Evolutionary conservation across 352 stramenopile species (phyloP), one percentile per base, ranked within the genome.

Genomic region (Peronospora farinosa): DNA sequence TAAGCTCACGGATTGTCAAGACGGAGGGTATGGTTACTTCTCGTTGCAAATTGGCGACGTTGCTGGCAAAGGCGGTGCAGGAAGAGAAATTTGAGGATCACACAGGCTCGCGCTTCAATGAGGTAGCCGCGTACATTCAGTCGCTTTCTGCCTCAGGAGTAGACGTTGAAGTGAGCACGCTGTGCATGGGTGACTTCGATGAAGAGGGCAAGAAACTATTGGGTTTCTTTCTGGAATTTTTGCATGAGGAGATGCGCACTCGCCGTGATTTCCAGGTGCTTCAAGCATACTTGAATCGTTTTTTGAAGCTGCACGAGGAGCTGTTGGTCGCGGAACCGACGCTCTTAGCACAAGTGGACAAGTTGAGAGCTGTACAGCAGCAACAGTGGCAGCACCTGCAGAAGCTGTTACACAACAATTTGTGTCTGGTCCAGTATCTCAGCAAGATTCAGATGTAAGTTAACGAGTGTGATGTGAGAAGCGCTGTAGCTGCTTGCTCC

Each of bases 381-480:
- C 58, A 72, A 37, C 79, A 86, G 54, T 93, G 82, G 82, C 68
- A 86, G 36, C 78, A 88, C 51, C 30, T 93, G 36, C 79, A 92
- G 63, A 68, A 88, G 54, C 55, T 90, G 36, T 56, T 92, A 41
- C 78, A 90, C 59, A 84, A 92, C 65, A 90, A 88, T 62, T 67
- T 92, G 47, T 92, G 82, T 67, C 65, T 92, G 32, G 82, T 89
- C 57, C 77, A 90, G 57, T 88, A 92, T 60, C 77, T 92, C 41
- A 89, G 74, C 74, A 88, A 89, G 66, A 88, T 92, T 45, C 81
- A 92, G 62, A 90, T 90, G 75, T 92, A 87, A 67, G 62, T 38
- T 51, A 49, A 27, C 19, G 1, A 21, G 19, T 21, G 19, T 21
- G 19, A 21, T 21, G 19, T 21, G 19, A 21, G 19, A 21, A 21